Evolutionary conservation across 2,329 filamentous ascomycete genomes (phyloP).

Genomic region (Cercospora brassicicola): DNA sequence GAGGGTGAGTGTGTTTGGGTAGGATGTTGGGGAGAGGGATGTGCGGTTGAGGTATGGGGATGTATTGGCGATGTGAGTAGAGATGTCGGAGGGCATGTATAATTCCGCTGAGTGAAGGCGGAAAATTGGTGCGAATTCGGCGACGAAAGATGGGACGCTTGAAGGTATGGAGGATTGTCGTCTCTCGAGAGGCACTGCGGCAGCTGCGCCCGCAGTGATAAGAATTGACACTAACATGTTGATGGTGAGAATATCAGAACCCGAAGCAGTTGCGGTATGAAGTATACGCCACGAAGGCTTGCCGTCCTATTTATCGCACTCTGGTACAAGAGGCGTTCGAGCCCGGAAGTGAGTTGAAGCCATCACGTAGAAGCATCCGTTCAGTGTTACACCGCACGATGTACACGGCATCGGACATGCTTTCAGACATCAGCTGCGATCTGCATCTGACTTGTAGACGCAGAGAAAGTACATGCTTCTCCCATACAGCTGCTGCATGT

Average conservation of each 20-base stretch:
- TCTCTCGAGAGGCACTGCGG: constrained; percentile 12
- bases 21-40: not conserved
- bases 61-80: constrained; percentile 44
- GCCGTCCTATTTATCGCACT: constrained; percentile 1
- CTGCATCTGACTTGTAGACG: constrained; percentile 5
- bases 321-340: not conserved
- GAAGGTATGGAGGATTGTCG: constrained; percentile 15
- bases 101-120: constrained; percentile 47
- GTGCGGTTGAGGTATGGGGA: constrained; percentile 42
- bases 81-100: constrained; percentile 49
- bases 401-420: not conserved
- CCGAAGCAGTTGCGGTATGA: not conserved
- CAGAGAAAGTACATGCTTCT: not conserved
- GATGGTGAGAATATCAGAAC: not conserved
- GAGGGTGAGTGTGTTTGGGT: constrained; percentile 43
- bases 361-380: not conserved
- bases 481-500: not conserved
- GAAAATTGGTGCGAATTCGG: constrained; percentile 45
- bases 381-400: not conserved
- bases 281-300: not conserved
- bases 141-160: constrained; percentile 32
- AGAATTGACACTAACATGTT: not conserved
- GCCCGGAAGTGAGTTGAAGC: not conserved
- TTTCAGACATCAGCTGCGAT: constrained; percentile 9
- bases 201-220: constrained; percentile 1